A percentile compares a stretch with the other conserved stretches of the same genome.
Conservation (phyloP, 495 filamentous ascomycete species). For the Podospora australis region DNA sequence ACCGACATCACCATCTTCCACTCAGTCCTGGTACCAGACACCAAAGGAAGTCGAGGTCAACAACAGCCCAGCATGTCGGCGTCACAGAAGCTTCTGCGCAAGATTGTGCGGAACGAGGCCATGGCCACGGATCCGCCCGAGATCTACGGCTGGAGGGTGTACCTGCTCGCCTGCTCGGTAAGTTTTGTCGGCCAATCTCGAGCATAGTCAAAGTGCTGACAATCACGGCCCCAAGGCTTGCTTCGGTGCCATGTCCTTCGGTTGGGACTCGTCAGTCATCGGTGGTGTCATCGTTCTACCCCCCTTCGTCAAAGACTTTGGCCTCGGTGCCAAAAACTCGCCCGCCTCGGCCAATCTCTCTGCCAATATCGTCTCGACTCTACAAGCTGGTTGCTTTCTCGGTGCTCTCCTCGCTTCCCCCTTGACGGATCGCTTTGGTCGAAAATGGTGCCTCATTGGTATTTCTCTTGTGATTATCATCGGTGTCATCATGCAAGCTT, state of each 20-base stretch:
- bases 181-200: slow-evolving; percentile 18
- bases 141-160: slow-evolving; percentile 76
- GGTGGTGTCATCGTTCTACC: slow-evolving; percentile 55
- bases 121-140: slow-evolving; percentile 67
- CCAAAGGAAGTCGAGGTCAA: background rate
- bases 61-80: slow-evolving; percentile 20
- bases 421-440: slow-evolving; percentile 38
- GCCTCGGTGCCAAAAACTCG: slow-evolving; percentile 21
- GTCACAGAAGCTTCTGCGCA: slow-evolving; percentile 42
- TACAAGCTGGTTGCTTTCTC: slow-evolving; percentile 51
- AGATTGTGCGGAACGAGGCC: slow-evolving; percentile 71
- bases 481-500: slow-evolving; percentile 51
- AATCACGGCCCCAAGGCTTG: slow-evolving; percentile 43
- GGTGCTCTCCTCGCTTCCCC: slow-evolving; percentile 31
- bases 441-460: slow-evolving; percentile 50
- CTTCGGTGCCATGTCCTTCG: slow-evolving; percentile 72
- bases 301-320: slow-evolving; percentile 40
- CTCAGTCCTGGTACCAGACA: no score
- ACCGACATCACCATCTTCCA: no score
- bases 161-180: slow-evolving; percentile 60
- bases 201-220: slow-evolving; percentile 7
- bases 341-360: slow-evolving; percentile 30
- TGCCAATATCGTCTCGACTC: slow-evolving; percentile 48
- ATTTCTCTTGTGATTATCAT: slow-evolving; percentile 49
- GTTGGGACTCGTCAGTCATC: slow-evolving; percentile 60